Conservation (phyloP, 257 asterid species). For the Craterostigma plantagineum region DNA sequence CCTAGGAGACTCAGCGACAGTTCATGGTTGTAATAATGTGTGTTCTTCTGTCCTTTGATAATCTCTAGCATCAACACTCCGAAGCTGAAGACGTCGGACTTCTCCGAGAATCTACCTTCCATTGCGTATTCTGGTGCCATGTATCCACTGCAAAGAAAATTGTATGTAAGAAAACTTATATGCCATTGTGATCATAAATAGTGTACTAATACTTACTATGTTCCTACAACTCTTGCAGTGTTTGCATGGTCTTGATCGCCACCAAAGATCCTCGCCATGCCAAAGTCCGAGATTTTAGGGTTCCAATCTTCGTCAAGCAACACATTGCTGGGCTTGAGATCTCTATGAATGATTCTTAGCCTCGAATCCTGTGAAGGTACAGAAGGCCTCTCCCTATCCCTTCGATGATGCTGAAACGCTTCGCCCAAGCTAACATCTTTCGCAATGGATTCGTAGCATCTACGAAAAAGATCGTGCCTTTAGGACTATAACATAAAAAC, state of each 20-base stretch:
- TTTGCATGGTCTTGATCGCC: slow-evolving; percentile 32
- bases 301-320: slow-evolving; percentile 45
- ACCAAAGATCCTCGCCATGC: slow-evolving; percentile 45
- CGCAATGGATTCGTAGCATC: slow-evolving; percentile 16
- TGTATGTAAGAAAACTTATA: no score
- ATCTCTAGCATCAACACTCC: slow-evolving; percentile 45
- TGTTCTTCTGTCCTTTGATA: slow-evolving; percentile 34
- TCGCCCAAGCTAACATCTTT: slow-evolving; percentile 25
- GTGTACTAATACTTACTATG: no score
- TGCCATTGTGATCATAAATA: no score
- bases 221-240: slow-evolving; percentile 38
- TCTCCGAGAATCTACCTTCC: slow-evolving; percentile 33
- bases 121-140: slow-evolving; percentile 67
- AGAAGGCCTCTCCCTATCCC: slow-evolving; percentile 55
- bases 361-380: slow-evolving; percentile 61
- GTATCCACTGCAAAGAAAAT: slow-evolving; percentile 38
- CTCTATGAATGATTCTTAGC: slow-evolving; percentile 41
- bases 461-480: no score
- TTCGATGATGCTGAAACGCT: slow-evolving; percentile 28
- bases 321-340: no score
- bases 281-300: slow-evolving; percentile 60
- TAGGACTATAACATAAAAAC: background rate
- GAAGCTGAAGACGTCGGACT: slow-evolving; percentile 29
- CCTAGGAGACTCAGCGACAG: slow-evolving; percentile 32
- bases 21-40: slow-evolving; percentile 30